Percentiles rank a stretch among this genome's conserved stretches.
Evolutionary conservation across 805 yeast species (phyloP).

Genomic region (Saturnispora kantuleensis): DNA sequence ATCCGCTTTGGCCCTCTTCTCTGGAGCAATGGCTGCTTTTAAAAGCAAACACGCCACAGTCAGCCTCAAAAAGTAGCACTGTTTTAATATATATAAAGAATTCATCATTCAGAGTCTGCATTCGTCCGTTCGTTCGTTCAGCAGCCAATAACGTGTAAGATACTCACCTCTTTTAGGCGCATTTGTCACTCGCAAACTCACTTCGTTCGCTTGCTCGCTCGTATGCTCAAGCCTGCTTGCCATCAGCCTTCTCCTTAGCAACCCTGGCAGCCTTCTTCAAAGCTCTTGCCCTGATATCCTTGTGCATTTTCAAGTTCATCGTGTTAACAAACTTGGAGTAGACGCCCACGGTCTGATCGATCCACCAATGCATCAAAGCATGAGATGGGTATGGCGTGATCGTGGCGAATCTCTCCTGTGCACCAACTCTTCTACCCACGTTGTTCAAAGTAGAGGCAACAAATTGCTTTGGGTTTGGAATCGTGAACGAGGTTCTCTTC

Average conservation of each 20-base stretch:
- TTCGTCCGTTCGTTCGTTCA: no score
- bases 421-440: constrained; percentile 82
- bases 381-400: constrained; percentile 90
- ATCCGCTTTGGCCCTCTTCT: no score
- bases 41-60: no score
- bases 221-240: background rate
- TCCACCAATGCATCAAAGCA: constrained; percentile 79
- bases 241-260: constrained; percentile 17
- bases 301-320: constrained; percentile 69
- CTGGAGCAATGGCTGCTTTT: no score
- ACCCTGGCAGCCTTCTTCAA: constrained; percentile 55
- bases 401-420: constrained; percentile 83
- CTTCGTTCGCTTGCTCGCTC: no score
- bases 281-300: constrained; percentile 72
- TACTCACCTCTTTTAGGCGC: no score
- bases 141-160: no score
- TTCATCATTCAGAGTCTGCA: no score
- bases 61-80: no score
- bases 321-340: constrained; percentile 60
- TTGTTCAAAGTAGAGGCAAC: constrained; percentile 61
- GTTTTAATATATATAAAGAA: no score
- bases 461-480: constrained; percentile 76
- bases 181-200: no score
- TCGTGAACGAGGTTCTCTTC: constrained; percentile 58
- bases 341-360: constrained; percentile 75